Evolutionary conservation across 345 rosid genomes (phyloP).

Genomic region (Salix purpurea): DNA sequence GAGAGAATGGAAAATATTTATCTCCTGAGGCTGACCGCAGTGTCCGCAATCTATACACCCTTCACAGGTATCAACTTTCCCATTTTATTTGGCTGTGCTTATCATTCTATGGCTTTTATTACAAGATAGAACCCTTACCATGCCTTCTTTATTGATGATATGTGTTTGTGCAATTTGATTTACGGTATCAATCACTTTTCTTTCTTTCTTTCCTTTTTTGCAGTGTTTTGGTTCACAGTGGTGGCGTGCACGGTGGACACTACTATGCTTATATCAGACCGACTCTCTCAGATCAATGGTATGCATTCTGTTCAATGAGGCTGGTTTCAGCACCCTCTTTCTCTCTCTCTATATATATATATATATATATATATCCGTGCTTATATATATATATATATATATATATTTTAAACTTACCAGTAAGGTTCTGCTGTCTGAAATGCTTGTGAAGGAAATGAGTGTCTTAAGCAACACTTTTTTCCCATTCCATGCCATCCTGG

Average conservation of each 20-base stretch:
- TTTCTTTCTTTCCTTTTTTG: conserved; percentile 8
- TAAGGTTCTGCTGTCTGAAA: background rate
- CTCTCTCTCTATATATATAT: background rate
- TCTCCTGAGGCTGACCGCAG: conserved; percentile 35
- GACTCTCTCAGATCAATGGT: conserved; percentile 95
- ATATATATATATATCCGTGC: background rate
- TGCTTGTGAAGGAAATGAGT: background rate
- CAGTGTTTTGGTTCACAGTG: conserved; percentile 98
- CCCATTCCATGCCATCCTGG: background rate
- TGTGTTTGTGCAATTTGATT: background rate
- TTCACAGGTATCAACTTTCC: conserved; percentile 62
- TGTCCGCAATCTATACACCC: conserved; percentile 42
- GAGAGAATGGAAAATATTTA: conserved; percentile 29
- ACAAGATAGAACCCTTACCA: background rate
- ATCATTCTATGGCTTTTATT: background rate
- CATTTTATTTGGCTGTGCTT: background rate
- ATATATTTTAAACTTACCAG: background rate
- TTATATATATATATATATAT: background rate
- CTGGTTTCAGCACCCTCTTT: background rate
- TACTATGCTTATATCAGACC: conserved; percentile 96
- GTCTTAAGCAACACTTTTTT: background rate
- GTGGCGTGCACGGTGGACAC: conserved; percentile 97
- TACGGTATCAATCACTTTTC: background rate
- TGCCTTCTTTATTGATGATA: background rate
- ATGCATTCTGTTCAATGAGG: conserved; percentile 16